Evolutionary conservation across 495 filamentous ascomycete species (phyloP).

Genomic region (Penicillium longicatenatum): DNA sequence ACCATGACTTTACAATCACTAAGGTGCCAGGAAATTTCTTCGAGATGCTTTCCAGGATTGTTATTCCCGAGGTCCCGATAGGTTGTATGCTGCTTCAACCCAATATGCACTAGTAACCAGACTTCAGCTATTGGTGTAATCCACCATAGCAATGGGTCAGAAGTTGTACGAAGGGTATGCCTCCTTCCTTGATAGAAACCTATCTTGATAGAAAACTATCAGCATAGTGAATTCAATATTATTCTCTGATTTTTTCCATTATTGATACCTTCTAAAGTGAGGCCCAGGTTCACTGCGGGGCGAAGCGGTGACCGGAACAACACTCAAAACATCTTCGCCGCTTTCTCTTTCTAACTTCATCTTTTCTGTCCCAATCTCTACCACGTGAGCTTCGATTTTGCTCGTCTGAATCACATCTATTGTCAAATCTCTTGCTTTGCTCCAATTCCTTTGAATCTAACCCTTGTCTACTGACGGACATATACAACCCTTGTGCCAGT

Average conservation of each 20-base stretch:
- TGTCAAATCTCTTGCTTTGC: neutral
- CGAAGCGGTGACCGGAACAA: conserved; percentile 26
- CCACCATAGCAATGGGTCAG: neutral
- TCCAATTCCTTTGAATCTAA: neutral
- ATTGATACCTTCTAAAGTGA: neutral
- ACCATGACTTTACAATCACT: neutral
- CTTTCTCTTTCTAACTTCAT: neutral
- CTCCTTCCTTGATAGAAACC: too few species aligned
- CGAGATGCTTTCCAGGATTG: too few species aligned
- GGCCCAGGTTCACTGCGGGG: conserved; percentile 17
- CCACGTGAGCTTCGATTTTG: conserved; percentile 9
- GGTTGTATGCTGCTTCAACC: too few species aligned
- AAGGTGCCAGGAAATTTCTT: too few species aligned
- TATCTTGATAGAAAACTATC: neutral
- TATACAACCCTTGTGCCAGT: neutral
- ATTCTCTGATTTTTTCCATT: neutral
- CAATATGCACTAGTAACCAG: neutral
- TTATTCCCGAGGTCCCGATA: too few species aligned
- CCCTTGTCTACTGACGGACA: neutral
- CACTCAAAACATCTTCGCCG: conserved; percentile 8
- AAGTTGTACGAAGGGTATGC: too few species aligned
- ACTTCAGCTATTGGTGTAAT: neutral
- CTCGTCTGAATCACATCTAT: conserved; percentile 9
- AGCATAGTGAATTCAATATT: neutral
- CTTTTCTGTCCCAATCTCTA: conserved; percentile 4